Base-by-base conservation (phyloP, 2,329 filamentous ascomycete species). In the Penicillium sp. region DNA sequence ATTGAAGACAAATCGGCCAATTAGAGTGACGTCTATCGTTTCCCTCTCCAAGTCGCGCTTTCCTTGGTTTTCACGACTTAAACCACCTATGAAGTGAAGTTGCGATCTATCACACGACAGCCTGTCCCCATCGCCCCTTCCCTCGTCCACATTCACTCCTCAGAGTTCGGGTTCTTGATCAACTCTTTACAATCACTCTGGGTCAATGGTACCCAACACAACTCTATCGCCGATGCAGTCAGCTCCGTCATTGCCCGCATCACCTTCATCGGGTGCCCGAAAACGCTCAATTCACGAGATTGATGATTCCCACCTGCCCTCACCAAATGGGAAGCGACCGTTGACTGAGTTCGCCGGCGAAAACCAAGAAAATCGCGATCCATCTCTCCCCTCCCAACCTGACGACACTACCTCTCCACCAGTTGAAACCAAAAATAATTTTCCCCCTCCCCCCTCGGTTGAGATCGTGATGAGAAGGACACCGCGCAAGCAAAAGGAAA, bases 281-380 rank as follows among this genome's bases (percentile, higher is more conserved):
- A 72, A 73, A 52, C 62, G 67, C 13, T 64, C 67, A 1, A 65
- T 71, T 16, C 60, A 71, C 21, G 68, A 72, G 34, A 46, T 68
- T 3, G 62, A 65, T 13, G 63, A 66, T 34, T 47, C 48, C 5
- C 13, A 47, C 2, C 25, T 54, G 10, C 51, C 55, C 7, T 44
- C 60, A 3, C 47, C 58, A 23, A 57, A 56, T 8, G 50, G 51
- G 13, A 61, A 62, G 34, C 49, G 55, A 21, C 18, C 57, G 7
- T 50, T 63, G 7, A 54, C 46, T 1, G 54, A 55, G n/a, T 53
- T 58, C 31, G 18, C 32, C 3, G 52, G 34, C 3, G 58, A 61
- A 34, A 60, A 66, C 21, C 65, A 68, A 27, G 67, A 68, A 31
- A 69, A 68, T 32, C 38, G 46, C 6, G 62, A 64, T 10, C 62